These are phyloP conservation scores for Cyathus pygmaeus DNA, from an alignment of 1,284 basidiomycete species.

Conservation along the genomic window DNA sequence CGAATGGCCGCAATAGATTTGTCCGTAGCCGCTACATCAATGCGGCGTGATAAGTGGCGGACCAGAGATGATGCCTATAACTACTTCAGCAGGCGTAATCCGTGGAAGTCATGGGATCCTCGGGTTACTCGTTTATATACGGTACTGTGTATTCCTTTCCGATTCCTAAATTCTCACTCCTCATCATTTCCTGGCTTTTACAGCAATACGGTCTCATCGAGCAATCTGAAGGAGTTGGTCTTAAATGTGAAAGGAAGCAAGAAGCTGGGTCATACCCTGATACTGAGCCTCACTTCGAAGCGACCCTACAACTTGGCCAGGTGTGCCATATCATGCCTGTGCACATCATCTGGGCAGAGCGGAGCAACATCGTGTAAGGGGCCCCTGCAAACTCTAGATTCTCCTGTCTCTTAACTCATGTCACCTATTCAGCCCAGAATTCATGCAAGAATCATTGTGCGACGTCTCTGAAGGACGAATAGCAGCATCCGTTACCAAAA, in stretches of 20 bases:
- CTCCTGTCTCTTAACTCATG: background rate
- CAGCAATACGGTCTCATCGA: constrained; percentile 45
- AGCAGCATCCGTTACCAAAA: constrained; percentile 49
- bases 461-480: constrained; percentile 47
- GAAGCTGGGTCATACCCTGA: constrained; percentile 56
- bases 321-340: constrained; percentile 47
- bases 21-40: constrained; percentile 43
- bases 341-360: constrained; percentile 53
- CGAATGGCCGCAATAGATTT: constrained; percentile 47
- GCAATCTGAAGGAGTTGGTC: constrained; percentile 36
- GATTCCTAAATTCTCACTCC: background rate
- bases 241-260: constrained; percentile 53
- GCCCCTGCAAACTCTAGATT: background rate
- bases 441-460: constrained; percentile 51
- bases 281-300: constrained; percentile 52
- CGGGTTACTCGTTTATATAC: constrained; percentile 42
- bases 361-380: constrained; percentile 49
- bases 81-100: constrained; percentile 51
- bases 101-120: constrained; percentile 55
- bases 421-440: constrained; percentile 41
- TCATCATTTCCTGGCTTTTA: background rate
- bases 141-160: constrained; percentile 8
- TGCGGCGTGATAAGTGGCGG: constrained; percentile 49
- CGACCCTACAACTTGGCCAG: constrained; percentile 38
- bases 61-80: constrained; percentile 43